phyloP scores from a whole-genome alignment of 75 land plant genomes.

The Pinus taeda region DNA sequence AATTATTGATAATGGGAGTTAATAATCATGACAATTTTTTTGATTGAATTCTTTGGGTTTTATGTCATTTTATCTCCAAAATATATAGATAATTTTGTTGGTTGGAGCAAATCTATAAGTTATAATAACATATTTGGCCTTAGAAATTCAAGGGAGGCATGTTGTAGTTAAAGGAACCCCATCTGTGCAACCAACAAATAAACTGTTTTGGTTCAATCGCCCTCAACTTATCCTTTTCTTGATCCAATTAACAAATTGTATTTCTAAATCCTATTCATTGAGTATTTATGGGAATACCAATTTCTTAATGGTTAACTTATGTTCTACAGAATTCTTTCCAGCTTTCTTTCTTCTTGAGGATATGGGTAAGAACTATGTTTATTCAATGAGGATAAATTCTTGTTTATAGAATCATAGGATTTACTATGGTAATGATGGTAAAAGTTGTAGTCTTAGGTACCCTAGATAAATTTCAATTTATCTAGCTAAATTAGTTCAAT shows the following conservation, averaged over 20 bases:
- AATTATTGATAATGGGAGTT: not conserved
- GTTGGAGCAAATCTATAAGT: conserved; percentile 56
- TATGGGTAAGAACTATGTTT: conserved; percentile 46
- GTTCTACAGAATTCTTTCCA: conserved; percentile 70
- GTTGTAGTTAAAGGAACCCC: conserved; percentile 28
- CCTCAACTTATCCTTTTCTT: conserved; percentile 41
- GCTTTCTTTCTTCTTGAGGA: conserved; percentile 65
- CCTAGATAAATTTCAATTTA: not conserved
- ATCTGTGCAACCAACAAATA: conserved; percentile 44
- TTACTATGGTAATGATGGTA: conserved; percentile 11
- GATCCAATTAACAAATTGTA: conserved; percentile 17
- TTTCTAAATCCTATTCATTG: not conserved
- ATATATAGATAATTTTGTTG: conserved; percentile 44
- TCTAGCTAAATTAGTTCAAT: not conserved
- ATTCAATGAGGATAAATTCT: not conserved
- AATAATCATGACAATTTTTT: not conserved
- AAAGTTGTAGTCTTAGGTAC: conserved; percentile 12
- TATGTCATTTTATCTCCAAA: not conserved
- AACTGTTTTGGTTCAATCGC: conserved; percentile 56
- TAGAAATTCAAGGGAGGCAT: conserved; percentile 18
- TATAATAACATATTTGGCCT: conserved; percentile 52
- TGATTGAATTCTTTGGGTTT: not conserved
- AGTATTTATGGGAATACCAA: not conserved
- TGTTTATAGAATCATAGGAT: not conserved
- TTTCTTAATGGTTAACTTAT: not conserved